Conservation (phyloP, 108 stramenopile genomes). For the Phaeodactylum tricornutum region DNA sequence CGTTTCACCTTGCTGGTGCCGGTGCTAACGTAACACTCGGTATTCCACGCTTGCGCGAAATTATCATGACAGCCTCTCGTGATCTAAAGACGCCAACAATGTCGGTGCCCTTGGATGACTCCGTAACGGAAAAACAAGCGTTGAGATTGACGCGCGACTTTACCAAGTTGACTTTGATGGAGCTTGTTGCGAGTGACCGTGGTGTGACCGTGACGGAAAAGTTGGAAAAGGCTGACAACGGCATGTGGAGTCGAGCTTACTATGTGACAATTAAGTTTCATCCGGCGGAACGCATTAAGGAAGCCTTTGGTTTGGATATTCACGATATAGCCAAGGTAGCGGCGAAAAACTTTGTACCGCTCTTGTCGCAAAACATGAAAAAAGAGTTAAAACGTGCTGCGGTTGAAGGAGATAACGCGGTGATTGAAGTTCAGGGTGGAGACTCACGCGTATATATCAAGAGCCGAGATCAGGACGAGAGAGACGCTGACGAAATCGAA, state of each 20-base stretch:
- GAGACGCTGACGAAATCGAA: conserved; percentile 65
- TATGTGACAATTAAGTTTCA: conserved; percentile 75
- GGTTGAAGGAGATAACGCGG: conserved; percentile 31
- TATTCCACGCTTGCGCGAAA: conserved; percentile 98
- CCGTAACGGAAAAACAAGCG: conserved; percentile 48
- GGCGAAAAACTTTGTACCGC: conserved; percentile 56
- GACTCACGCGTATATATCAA: no score
- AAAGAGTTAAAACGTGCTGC: conserved; percentile 63
- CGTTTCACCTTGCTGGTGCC: conserved; percentile 98
- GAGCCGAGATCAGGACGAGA: conserved; percentile 37
- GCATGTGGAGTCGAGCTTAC: conserved; percentile 75
- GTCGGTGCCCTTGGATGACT: conserved; percentile 74
- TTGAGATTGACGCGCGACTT: conserved; percentile 62
- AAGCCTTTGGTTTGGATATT: conserved; percentile 82
- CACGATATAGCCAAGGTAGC: conserved; percentile 75
- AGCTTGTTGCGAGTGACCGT: conserved; percentile 69
- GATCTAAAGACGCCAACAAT: conserved; percentile 95
- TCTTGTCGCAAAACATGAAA: conserved; percentile 72
- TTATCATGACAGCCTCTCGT: conserved; percentile 98
- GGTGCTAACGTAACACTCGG: conserved; percentile 99
- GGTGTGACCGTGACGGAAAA: conserved; percentile 70
- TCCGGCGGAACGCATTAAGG: conserved; percentile 68
- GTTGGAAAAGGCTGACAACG: conserved; percentile 44
- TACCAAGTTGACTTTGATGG: conserved; percentile 73
- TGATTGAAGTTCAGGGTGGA: conserved; percentile 15